phyloP scores from a whole-genome alignment of 305 asterid genomes.

The Withania somnifera region DNA sequence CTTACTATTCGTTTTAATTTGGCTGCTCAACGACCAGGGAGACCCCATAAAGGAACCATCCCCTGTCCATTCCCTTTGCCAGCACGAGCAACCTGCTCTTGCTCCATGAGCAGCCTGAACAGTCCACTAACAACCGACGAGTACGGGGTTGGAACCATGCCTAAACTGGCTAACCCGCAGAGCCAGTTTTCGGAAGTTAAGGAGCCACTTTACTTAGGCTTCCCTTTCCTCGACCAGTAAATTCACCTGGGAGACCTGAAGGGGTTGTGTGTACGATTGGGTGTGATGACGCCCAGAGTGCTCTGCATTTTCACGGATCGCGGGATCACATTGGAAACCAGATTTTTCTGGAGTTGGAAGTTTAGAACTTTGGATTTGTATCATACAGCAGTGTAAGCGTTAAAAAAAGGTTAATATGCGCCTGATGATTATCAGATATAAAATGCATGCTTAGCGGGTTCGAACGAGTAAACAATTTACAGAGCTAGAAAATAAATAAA shows the following conservation, averaged over 20 bases:
- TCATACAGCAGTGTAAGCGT: background rate
- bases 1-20: background rate
- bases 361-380: background rate
- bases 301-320: background rate
- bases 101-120: background rate
- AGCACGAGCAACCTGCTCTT: background rate
- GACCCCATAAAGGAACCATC: background rate
- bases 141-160: background rate
- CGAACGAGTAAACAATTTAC: background rate
- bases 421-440: background rate
- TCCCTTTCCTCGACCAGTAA: slow-evolving; percentile 37
- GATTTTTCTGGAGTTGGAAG: background rate
- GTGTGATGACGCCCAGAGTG: background rate
- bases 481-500: background rate
- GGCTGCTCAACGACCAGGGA: background rate
- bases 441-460: background rate
- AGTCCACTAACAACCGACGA: background rate
- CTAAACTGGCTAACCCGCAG: background rate
- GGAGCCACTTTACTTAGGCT: slow-evolving; percentile 31
- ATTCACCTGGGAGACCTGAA: slow-evolving; percentile 33
- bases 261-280: background rate
- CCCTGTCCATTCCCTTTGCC: background rate
- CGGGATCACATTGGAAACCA: background rate
- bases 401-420: background rate
- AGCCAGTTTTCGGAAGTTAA: background rate